These are phyloP conservation scores for Fraxinus sp. DNA, from an alignment of 305 asterid genomes.

Conservation along the genomic window DNA sequence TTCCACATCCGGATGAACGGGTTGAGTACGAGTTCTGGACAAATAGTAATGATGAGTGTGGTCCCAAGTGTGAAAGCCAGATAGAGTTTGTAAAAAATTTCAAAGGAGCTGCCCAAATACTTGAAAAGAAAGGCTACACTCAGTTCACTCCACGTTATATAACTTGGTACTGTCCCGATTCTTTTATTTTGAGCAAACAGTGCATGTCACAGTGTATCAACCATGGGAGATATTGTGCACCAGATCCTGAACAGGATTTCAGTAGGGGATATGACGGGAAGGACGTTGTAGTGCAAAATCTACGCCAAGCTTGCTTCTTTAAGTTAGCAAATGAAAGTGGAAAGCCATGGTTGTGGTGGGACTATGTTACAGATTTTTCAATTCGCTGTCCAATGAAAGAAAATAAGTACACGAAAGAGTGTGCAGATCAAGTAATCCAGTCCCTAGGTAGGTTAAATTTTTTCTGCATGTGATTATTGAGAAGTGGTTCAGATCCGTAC, in stretches of 20 bases:
- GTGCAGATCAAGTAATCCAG: constrained; percentile 80
- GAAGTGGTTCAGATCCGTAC: background rate
- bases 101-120: constrained; percentile 96
- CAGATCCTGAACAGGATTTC: constrained; percentile 97
- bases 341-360: constrained; percentile 99
- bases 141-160: constrained; percentile 89
- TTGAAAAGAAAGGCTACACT: constrained; percentile 88
- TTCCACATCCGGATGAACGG: constrained; percentile 95
- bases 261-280: constrained; percentile 87
- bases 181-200: constrained; percentile 74
- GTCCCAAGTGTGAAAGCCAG: constrained; percentile 93
- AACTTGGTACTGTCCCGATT: constrained; percentile 96
- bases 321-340: constrained; percentile 88
- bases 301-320: constrained; percentile 86
- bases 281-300: constrained; percentile 87
- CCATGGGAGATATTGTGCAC: constrained; percentile 96
- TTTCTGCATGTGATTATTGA: background rate
- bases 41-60: constrained; percentile 90
- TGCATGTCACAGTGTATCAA: constrained; percentile 95
- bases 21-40: constrained; percentile 98
- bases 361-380: constrained; percentile 83
- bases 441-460: constrained; percentile 66
- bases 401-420: constrained; percentile 74
- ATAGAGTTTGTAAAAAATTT: constrained; percentile 66
- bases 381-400: constrained; percentile 94